Base-by-base conservation (phyloP, 768 basidiomycete genomes). In the Auriscalpium orientale region DNA sequence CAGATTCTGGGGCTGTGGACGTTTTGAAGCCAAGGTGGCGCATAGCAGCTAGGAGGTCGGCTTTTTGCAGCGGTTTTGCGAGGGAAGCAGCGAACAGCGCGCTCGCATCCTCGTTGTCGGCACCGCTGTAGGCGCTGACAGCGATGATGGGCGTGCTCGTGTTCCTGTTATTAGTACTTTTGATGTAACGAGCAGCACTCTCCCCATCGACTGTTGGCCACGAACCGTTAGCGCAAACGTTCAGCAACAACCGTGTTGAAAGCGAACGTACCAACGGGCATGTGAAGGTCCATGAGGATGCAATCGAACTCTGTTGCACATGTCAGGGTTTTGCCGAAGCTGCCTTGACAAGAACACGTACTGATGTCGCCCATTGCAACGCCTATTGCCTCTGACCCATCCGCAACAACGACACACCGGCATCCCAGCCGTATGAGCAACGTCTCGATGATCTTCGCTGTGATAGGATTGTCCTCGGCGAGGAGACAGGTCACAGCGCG, bases 291-390 rank as follows among this genome's bases (percentile, higher is more conserved):
- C 86, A 94, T 94, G 62, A 98, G 77, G 67, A 97, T 95, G 61
- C 90, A 89, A 66, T 97, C 95, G 67, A 97, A 97, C 72, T 93
- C 94, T 95, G 68, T 34, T 20, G 36, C 35, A 28, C 47, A 58
- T 56, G 58, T 71, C 64, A 74, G 62, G 62, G 56, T 38, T 1
- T 28, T 28, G 28, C 28, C 4, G 28, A 28, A 28, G 28, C 28
- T 28, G 28, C 28, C 28, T 28, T 28, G 44, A 21, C 15, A 50
- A 47, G 38, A 57, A 59, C 45, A 82, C 91, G 74, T 67, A 97
- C 94, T 93, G 72, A 98, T 97, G 66, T 95, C 93, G 47, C 93
- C 92, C 83, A 97, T 94, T 3, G 95, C 94, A 50, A 98, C 91
- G 61, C 94, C 92, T 65, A 98, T 87, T 20, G 97, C 97, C 70